These are phyloP conservation scores for Colletotrichum sp. DNA, from an alignment of 2,329 filamentous ascomycete species.

Conservation along the genomic window DNA sequence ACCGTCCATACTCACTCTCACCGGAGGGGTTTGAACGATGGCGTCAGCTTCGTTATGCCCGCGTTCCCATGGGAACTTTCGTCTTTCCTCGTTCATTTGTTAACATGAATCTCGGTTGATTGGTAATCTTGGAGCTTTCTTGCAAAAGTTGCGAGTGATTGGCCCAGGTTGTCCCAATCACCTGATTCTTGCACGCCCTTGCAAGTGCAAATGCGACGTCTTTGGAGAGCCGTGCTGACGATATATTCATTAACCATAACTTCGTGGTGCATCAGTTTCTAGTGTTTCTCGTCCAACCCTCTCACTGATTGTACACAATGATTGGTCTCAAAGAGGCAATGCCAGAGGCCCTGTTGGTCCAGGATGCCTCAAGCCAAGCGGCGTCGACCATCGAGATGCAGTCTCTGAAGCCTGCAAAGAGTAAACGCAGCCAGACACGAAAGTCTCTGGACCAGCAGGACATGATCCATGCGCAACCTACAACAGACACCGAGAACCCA, in stretches of 20 bases:
- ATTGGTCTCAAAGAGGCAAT: neutral
- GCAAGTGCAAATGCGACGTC: neutral
- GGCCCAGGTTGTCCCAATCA: neutral
- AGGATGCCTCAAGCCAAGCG: neutral
- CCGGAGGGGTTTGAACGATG: neutral
- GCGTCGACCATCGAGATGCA: neutral
- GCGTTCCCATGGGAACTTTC: neutral
- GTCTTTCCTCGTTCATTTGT: neutral
- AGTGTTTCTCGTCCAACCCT: neutral
- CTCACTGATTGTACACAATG: neutral
- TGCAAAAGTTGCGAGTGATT: neutral
- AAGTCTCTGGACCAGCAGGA: neutral
- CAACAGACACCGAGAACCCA: neutral
- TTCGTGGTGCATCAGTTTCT: rapidly evolving
- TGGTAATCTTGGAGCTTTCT: neutral
- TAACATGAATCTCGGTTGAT: neutral
- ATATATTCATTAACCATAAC: neutral
- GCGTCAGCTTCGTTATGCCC: neutral
- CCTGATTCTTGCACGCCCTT: neutral
- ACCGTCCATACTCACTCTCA: neutral
- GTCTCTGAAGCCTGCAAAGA: neutral
- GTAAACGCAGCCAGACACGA: neutral
- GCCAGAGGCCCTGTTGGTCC: neutral
- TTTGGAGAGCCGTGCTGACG: neutral
- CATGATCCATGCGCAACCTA: neutral